Evolutionary conservation across 1,139 yeast species (phyloP), one percentile per base, ranked within the genome.

Genomic region (Debaryomycetaceae sp.): DNA sequence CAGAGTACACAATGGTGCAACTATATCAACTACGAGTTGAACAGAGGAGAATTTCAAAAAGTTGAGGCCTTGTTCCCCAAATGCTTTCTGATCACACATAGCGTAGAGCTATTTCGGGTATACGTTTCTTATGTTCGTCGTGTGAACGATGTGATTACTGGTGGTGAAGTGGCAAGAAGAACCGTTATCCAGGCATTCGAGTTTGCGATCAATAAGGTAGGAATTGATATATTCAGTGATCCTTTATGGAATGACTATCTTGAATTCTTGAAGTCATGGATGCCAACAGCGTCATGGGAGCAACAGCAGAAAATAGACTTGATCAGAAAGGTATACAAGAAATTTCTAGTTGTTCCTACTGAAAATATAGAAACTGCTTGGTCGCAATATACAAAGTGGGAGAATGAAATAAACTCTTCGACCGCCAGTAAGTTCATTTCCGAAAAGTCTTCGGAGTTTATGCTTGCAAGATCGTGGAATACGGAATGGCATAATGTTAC

Each of bases 341-440:
- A 79, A 48, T 82, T 87, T 52, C 74, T 90, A 34, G 73, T 78
- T 24, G 75, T 84, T 34, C 99, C 99, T 3, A 75, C 88, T 31
- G 79, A 78, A 46, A 81, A 83, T 46, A 70, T 93, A 42, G 97
- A 91, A 59, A 72, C 74, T 27, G 71, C 87, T 47, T 93, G 99
- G 99, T 72, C 81, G 47, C 82, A 73, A 42, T 93, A 90, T 62
- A 85, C 88, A 31, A 72, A 76, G 48, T 93, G 95, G 83, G 98
- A 93, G 63, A 87, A 83, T 53, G 85, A 81, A 40, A 67, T 85
- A 20, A 87, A 85, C 58, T 75, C 86, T 30, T 71, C 84, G 24
- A 87, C 95, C 5, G 95, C 97, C 3, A 80, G 96, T 57, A 89
- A 89, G 62, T 85, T 86, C 59, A 83, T 91, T 46, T 84, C 87